Evolutionary conservation across 208 protist species (phyloP).

Genomic region (Wallacemonas collosoma): DNA sequence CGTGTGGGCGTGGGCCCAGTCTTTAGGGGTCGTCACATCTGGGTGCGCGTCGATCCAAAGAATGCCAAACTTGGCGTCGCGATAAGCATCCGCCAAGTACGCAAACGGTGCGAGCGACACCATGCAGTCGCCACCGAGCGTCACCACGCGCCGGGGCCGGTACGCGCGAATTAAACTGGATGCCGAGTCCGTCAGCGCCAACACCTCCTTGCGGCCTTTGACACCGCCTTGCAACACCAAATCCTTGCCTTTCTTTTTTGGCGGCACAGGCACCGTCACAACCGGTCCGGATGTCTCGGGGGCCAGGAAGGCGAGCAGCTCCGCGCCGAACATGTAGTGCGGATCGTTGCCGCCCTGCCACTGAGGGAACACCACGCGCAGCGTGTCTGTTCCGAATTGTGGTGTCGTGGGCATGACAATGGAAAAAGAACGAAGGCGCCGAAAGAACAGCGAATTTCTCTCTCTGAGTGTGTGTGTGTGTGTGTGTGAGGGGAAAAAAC

Average conservation of each 20-base stretch:
- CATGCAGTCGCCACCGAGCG: slow-evolving; percentile 39
- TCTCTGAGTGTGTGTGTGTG: too few relatives aligned
- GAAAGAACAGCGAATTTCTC: slow-evolving; percentile 1
- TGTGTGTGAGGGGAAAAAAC: too few relatives aligned
- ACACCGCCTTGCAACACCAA: slow-evolving; percentile 20
- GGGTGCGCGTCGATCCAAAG: slow-evolving; percentile 45
- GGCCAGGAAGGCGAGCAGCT: slow-evolving; percentile 27
- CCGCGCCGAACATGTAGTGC: slow-evolving; percentile 29
- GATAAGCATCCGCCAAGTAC: slow-evolving; percentile 28
- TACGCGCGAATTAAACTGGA: slow-evolving; percentile 16
- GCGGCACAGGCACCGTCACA: slow-evolving; percentile 17
- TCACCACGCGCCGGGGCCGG: slow-evolving; percentile 26
- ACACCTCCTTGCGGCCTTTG: slow-evolving; percentile 17
- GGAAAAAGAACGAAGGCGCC: background rate
- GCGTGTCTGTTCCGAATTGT: slow-evolving; percentile 15
- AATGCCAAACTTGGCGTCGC: slow-evolving; percentile 26
- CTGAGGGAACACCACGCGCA: slow-evolving; percentile 31
- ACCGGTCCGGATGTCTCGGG: slow-evolving; percentile 14
- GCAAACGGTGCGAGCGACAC: slow-evolving; percentile 37
- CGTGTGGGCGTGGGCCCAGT: slow-evolving; percentile 32
- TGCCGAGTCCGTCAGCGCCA: slow-evolving; percentile 21
- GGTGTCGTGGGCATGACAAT: background rate
- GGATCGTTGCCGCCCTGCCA: slow-evolving; percentile 44
- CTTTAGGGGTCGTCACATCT: slow-evolving; percentile 28
- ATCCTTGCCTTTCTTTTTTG: slow-evolving; percentile 2